Evolutionary conservation across 805 yeast species (phyloP).

Genomic region (Myxozyma lipomycoides): DNA sequence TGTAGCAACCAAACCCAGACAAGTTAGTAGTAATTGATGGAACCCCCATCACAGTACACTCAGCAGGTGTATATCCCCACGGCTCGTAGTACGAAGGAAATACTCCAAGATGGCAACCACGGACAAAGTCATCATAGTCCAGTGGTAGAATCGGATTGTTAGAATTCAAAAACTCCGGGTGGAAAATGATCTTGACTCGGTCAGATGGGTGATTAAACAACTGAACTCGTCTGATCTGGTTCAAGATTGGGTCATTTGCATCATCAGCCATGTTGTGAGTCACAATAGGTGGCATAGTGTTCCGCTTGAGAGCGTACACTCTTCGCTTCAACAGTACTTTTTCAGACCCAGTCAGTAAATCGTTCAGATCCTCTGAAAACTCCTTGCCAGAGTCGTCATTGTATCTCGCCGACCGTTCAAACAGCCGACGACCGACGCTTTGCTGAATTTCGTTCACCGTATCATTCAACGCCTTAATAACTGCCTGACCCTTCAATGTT

Average conservation of each 20-base stretch:
- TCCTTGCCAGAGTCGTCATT: constrained; percentile 51
- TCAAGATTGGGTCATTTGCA: constrained; percentile 81
- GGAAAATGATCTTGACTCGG: constrained; percentile 92
- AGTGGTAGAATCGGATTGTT: constrained; percentile 89
- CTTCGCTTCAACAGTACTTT: constrained; percentile 85
- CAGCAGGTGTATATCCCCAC: constrained; percentile 99
- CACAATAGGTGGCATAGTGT: constrained; percentile 87
- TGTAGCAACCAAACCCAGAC: constrained; percentile 96
- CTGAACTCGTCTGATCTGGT: constrained; percentile 86
- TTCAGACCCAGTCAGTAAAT: constrained; percentile 80
- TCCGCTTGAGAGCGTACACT: constrained; percentile 87
- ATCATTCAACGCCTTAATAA: constrained; percentile 80
- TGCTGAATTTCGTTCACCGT: constrained; percentile 85
- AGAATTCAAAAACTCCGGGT: constrained; percentile 93
- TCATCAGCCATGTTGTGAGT: constrained; percentile 97
- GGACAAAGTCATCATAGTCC: constrained; percentile 95
- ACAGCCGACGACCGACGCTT: constrained; percentile 77
- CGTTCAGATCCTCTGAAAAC: constrained; percentile 68
- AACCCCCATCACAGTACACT: constrained; percentile 98
- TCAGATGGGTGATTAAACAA: constrained; percentile 86
- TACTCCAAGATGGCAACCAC: constrained; percentile 97
- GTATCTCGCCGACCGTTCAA: constrained; percentile 82
- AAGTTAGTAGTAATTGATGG: constrained; percentile 95
- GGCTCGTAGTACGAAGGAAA: constrained; percentile 99
- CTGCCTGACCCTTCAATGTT: constrained; percentile 94